Base-by-base conservation (phyloP, 2,329 filamentous ascomycete genomes). In the Aspergillus tanneri region DNA sequence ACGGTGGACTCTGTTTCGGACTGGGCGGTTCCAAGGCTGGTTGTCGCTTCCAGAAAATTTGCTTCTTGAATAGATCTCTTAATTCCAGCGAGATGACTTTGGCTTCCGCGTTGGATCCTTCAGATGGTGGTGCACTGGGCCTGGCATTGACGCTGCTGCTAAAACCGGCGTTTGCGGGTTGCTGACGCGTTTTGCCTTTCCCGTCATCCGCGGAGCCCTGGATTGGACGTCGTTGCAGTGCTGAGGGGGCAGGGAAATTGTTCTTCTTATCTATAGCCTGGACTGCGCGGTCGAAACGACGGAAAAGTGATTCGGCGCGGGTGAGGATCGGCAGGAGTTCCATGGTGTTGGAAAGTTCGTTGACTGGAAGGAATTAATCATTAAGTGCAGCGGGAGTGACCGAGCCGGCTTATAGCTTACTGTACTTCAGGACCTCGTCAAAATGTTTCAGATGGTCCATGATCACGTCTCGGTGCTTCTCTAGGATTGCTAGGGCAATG, bases 351-450 rank as follows among this genome's bases (percentile, higher is more conserved):
- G 90, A 95, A 1, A 99, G 81, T 67, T 99, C 93, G 65, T 99
- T 99, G 61, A 99, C 90, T 11, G 12, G 18, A 18, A 28, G 32
- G 8, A 32, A 3, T 11, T 18, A 22, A 11, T 8, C 3, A 18
- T 5, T 39, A 21, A 21, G 23, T 18, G 2, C 6, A 27, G 5
- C 10, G 32, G 14, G 12, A 34, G 11, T 27, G 5, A 18, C 27
- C 11, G 25, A n/a, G 3, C n/a, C n/a, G n/a, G n/a, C n/a, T n/a
- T n/a, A n/a, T n/a, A 16, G 75, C 85, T 47, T 80, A 92, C 88
- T 80, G 65, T 97, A 99, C 77, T 99, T 99, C 22, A 99, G 75
- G 24, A 99, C 90, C 70, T 99, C 95, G 56, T 99, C 93, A 72
- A 99, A 99, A 60, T 92, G 88, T 65, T 90, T 82, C 21, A 99